Conservation (phyloP, 1,284 basidiomycete species). For the Vanrija humicola region DNA sequence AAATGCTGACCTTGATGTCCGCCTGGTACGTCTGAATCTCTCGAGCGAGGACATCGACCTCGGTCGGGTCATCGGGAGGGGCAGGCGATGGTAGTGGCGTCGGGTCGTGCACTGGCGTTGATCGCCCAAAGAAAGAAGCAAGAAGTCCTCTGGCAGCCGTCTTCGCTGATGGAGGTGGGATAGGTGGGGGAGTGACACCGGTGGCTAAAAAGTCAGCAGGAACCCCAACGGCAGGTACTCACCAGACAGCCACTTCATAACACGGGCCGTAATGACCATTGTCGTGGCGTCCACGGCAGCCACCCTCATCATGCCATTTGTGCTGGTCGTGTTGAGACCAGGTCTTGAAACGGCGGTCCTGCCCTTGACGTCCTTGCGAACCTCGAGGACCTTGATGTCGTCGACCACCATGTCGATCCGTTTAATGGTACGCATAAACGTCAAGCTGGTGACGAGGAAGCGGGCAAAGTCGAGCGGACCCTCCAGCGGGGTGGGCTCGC, state of each 20-base stretch:
- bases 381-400: conserved; percentile 66
- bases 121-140: conserved; percentile 51
- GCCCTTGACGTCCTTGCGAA: conserved; percentile 67
- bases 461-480: conserved; percentile 76
- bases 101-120: conserved; percentile 40
- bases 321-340: conserved; percentile 49
- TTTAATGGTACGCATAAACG: conserved; percentile 81
- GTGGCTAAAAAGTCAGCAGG: conserved; percentile 56
- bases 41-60: conserved; percentile 62
- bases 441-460: conserved; percentile 88
- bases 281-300: conserved; percentile 62
- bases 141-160: conserved; percentile 73
- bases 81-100: conserved; percentile 50
- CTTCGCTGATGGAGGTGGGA: conserved; percentile 33
- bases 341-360: conserved; percentile 57
- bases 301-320: conserved; percentile 64
- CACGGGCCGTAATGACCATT: conserved; percentile 73
- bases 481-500: conserved; percentile 79
- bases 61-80: conserved; percentile 54
- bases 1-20: conserved; percentile 68
- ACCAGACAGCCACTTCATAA: conserved; percentile 65
- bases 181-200: conserved; percentile 53
- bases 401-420: conserved; percentile 77
- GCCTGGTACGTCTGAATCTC: conserved; percentile 79
- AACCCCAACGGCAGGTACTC: conserved; percentile 1